Evolutionary conservation across 768 basidiomycete genomes (phyloP), one percentile per base, ranked within the genome.

Genomic region (Cyathus striatus): DNA sequence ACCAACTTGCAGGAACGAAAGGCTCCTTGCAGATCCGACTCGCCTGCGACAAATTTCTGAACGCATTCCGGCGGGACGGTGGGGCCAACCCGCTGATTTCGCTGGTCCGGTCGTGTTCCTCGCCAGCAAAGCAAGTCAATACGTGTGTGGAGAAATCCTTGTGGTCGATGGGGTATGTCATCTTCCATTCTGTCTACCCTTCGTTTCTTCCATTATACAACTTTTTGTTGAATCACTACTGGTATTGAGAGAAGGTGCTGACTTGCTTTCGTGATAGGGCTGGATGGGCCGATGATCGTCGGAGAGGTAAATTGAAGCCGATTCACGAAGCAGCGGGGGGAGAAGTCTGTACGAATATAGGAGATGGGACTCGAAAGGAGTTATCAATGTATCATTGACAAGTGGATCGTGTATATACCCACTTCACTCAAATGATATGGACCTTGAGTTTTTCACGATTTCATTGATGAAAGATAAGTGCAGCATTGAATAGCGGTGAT

Each of bases 41-140:
- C 76, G 86, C 34, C 63, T 78, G 18, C 72, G 79, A 22, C 85
- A 87, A 60, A 86, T 89, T 50, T 72, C 80, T 40, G 85, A 85
- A 55, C 72, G 85, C 27, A 87, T 87, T 47, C 85, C 85, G 2
- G 79, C 79, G 13, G 78, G 76, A 10, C 60, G 86, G 44, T 88
- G 86, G 86, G 86, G 84, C 17, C 60, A 69, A 18, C 84, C 85
- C 3, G 66, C 68, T 40, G 86, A 90, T 62, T 85, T 90, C 57
- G 81, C 78, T n/a, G 85, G 85, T 9, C 77, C 80, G 0, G 61
- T 80, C 13, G 75, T 88, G 13, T 90, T 82, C 61, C 72, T 88
- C 17, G 83, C 85, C 12, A 81, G 80, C 48, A 60, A 61, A 37
- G 85, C 83, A 1, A 80, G 79, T 49, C 74, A 82, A 55, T 90